Percentiles rank a stretch among this genome's conserved stretches.
Evolutionary conservation across 2,329 filamentous ascomycete genomes (phyloP).

Genomic region (Colletotrichum tabaci): DNA sequence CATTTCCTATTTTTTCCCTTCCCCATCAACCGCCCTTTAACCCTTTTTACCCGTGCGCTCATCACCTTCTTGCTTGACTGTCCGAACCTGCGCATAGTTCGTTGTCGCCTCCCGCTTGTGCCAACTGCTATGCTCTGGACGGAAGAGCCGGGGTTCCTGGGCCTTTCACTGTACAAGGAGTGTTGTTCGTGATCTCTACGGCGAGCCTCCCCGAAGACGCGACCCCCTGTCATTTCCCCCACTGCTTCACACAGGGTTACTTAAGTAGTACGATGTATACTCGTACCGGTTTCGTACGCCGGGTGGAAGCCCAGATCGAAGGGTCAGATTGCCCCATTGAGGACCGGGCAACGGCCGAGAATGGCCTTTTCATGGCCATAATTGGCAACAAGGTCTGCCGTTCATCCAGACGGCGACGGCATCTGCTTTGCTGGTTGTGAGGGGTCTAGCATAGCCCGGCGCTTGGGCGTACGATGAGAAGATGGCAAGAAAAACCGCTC

Average conservation of each 20-base stretch:
- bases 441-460: too few species aligned
- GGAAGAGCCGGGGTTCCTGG: background rate
- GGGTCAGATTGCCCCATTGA: background rate
- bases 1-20: background rate
- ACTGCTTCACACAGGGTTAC: too few species aligned
- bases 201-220: background rate
- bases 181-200: background rate
- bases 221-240: background rate
- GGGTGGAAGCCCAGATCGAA: background rate
- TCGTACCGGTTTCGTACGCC: background rate
- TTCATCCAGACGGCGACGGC: background rate
- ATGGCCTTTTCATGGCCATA: background rate
- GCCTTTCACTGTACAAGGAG: too few species aligned
- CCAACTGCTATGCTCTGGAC: background rate
- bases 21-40: background rate
- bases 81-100: background rate
- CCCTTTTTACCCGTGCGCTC: background rate
- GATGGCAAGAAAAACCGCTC: background rate
- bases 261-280: background rate
- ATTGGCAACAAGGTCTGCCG: background rate
- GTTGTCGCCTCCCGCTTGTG: background rate
- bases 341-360: background rate
- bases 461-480: background rate
- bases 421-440: background rate
- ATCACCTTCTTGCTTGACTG: background rate